These are phyloP conservation scores for Pseudogymnoascus sp. DNA, from an alignment of 2,329 filamentous ascomycete genomes.

Conservation along the genomic window DNA sequence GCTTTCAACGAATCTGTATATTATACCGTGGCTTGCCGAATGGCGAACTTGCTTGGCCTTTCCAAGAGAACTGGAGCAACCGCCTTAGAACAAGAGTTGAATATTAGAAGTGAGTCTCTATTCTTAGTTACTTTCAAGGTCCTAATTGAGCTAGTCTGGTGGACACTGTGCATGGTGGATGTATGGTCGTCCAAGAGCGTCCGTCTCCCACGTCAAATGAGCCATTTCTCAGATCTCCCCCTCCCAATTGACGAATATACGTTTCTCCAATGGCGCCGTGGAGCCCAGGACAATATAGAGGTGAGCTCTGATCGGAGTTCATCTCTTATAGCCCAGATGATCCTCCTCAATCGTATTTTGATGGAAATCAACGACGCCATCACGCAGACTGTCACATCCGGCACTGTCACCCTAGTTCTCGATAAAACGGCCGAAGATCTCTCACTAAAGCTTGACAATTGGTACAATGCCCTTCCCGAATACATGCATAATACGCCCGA, in stretches of 20 bases:
- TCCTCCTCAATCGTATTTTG: slow-evolving; percentile 34
- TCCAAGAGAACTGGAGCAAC: slow-evolving; percentile 12
- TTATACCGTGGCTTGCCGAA: slow-evolving; percentile 20
- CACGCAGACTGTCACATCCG: slow-evolving; percentile 26
- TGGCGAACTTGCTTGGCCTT: slow-evolving; percentile 19
- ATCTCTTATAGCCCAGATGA: slow-evolving; percentile 31
- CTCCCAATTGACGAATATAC: slow-evolving; percentile 18
- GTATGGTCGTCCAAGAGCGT: slow-evolving; percentile 22
- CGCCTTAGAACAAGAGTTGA: slow-evolving; percentile 18
- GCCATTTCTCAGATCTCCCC: slow-evolving; percentile 13
- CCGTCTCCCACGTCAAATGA: slow-evolving; percentile 19
- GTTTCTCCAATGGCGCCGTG: slow-evolving; percentile 11
- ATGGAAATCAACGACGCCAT: slow-evolving; percentile 36
- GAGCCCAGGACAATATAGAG: background rate
- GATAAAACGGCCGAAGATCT: slow-evolving; percentile 25
- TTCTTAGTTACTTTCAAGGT: background rate
- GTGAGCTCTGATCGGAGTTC: background rate
- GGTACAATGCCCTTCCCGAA: slow-evolving; percentile 31
- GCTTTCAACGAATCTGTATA: slow-evolving; percentile 18
- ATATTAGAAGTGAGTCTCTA: slow-evolving; percentile 16
- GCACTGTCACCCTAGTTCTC: slow-evolving; percentile 19
- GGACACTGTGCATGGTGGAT: slow-evolving; percentile 21
- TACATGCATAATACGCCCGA: slow-evolving; percentile 32
- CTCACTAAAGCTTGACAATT: slow-evolving; percentile 30
- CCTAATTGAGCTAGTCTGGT: slow-evolving; percentile 19